Conservation (phyloP, 441 rosid species). For the Corymbia citriodora region DNA sequence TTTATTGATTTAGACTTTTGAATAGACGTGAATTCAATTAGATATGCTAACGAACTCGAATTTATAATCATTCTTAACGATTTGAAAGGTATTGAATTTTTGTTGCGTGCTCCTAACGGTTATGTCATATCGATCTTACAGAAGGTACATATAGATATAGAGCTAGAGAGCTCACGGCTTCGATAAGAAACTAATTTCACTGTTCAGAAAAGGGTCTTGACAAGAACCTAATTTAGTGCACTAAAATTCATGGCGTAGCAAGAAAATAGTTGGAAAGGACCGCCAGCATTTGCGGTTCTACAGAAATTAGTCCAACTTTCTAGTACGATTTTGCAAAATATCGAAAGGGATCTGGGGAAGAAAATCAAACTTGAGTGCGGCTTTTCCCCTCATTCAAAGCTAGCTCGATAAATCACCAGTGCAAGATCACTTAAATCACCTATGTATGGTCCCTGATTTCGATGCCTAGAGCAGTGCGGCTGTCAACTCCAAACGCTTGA, state of each 20-base stretch:
- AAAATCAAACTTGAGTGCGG: neutral
- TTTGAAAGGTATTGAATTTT: no score
- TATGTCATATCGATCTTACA: no score
- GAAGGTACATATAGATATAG: no score
- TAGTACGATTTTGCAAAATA: neutral
- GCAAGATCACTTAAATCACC: neutral
- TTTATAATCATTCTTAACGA: no score
- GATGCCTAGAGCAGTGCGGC: neutral
- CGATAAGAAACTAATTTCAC: accelerated
- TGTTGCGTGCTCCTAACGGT: no score
- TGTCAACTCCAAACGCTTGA: neutral
- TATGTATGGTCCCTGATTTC: neutral
- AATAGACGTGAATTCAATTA: no score
- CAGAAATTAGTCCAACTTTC: neutral
- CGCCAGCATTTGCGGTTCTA: neutral
- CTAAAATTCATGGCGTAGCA: neutral
- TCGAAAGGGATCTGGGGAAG: neutral
- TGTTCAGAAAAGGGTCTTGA: neutral
- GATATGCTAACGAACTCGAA: no score
- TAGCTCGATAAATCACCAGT: neutral
- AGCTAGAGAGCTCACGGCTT: neutral
- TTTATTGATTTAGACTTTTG: no score
- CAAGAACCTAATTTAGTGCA: neutral
- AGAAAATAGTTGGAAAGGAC: neutral
- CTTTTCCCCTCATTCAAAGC: neutral